phyloP scores from a whole-genome alignment of 2,329 filamentous ascomycete species.

The Kalmusia sp. region DNA sequence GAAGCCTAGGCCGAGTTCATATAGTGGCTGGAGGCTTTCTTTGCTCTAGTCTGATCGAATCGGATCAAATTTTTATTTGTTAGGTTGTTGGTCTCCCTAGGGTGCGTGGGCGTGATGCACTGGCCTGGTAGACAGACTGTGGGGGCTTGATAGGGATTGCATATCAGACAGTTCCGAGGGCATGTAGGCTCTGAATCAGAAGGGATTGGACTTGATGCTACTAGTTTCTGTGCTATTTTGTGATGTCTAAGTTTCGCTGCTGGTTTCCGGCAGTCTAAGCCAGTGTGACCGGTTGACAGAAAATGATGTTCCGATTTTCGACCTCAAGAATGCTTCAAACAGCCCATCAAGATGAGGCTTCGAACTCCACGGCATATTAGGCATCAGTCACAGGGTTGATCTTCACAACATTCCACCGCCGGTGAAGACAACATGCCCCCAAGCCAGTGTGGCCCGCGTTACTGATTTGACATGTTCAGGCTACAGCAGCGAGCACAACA shows the following conservation, averaged over 20 bases:
- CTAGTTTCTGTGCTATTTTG: background rate
- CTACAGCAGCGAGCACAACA: background rate
- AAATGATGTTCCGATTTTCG: too few species aligned
- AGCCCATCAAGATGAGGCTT: too few species aligned
- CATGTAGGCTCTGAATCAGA: slow-evolving; percentile 16
- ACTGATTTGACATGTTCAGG: background rate
- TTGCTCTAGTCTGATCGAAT: too few species aligned
- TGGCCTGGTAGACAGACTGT: background rate
- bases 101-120: background rate
- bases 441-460: background rate
- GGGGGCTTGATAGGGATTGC: slow-evolving; percentile 3
- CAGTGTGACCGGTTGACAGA: too few species aligned
- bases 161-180: slow-evolving; percentile 4
- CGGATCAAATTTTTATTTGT: background rate
- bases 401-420: background rate
- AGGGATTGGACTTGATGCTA: background rate
- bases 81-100: background rate
- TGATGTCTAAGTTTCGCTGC: background rate
- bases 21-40: too few species aligned
- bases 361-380: too few species aligned
- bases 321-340: too few species aligned
- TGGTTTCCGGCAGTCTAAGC: too few species aligned
- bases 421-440: background rate
- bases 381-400: too few species aligned
- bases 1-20: too few species aligned